A percentile compares a stretch with the other conserved stretches of the same genome.
phyloP scores from a whole-genome alignment of 1,139 yeast species.

The Debaryomycetaceae sp. region DNA sequence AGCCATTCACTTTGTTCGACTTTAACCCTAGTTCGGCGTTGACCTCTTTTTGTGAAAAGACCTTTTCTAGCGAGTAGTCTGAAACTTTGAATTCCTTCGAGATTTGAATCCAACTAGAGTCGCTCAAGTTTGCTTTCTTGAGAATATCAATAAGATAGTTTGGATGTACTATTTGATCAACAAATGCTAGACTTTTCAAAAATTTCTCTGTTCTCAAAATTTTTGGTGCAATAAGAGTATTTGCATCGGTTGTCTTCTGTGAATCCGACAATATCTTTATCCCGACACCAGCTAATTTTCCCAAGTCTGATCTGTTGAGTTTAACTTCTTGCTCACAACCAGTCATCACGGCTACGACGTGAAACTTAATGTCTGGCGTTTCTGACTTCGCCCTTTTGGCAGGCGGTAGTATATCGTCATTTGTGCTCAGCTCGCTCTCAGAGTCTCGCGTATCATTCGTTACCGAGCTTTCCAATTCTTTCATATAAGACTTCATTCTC shows the following conservation, averaged over 20 bases:
- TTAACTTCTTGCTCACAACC: constrained; percentile 55
- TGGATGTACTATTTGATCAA: constrained; percentile 44
- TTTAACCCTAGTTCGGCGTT: constrained; percentile 32
- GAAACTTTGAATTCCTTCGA: constrained; percentile 22
- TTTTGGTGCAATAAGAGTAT: constrained; percentile 71
- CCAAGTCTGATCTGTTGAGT: constrained; percentile 29
- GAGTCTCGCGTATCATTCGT: constrained; percentile 6
- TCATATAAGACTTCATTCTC: constrained; percentile 39
- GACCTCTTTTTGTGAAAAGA: constrained; percentile 22
- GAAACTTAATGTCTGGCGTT: constrained; percentile 6
- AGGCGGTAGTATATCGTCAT: background rate
- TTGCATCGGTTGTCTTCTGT: constrained; percentile 19
- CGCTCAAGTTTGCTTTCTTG: constrained; percentile 13
- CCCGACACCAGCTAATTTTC: constrained; percentile 28
- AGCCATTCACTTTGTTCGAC: constrained; percentile 15
- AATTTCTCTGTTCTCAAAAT: constrained; percentile 84
- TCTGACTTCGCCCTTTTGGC: constrained; percentile 2
- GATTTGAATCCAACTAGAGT: constrained; percentile 17
- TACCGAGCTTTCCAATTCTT: constrained; percentile 21
- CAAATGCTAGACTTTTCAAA: constrained; percentile 42
- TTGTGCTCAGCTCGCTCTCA: constrained; percentile 4
- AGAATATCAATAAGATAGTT: constrained; percentile 43
- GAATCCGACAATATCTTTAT: constrained; percentile 40
- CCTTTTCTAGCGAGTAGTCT: constrained; percentile 36
- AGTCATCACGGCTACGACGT: constrained; percentile 51